Conservation (phyloP, 2,329 filamentous ascomycete genomes). For the Mariannaea sp. region DNA sequence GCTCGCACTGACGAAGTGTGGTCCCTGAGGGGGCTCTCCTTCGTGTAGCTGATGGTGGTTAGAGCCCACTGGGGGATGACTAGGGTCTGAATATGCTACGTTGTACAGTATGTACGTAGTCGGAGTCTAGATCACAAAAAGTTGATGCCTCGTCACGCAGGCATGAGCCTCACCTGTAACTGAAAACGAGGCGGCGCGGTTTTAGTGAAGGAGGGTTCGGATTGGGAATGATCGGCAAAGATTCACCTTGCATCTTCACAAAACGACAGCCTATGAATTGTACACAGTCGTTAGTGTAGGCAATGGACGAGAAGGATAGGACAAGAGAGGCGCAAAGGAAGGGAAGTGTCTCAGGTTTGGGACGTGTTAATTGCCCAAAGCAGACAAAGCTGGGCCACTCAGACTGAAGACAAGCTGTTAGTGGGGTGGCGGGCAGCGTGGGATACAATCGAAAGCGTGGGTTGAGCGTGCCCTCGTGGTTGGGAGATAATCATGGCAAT, state of each 20-base stretch:
- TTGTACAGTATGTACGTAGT: too few relatives aligned
- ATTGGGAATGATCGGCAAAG: slow-evolving; percentile 26
- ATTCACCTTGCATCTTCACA: slow-evolving; percentile 8
- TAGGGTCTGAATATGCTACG: slow-evolving; percentile 12
- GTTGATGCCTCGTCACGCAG: slow-evolving; percentile 30
- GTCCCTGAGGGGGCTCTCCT: slow-evolving; percentile 13
- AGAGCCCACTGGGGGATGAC: slow-evolving; percentile 14
- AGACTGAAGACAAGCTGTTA: not conserved
- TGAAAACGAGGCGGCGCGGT: slow-evolving; percentile 18
- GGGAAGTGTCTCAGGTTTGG: slow-evolving; percentile 1
- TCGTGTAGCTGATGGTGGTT: slow-evolving; percentile 20
- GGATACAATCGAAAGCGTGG: slow-evolving; percentile 5
- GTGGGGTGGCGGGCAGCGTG: slow-evolving; percentile 9
- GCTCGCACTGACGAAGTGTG: slow-evolving; percentile 25
- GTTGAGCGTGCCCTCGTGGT: slow-evolving; percentile 4
- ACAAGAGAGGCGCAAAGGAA: not conserved
- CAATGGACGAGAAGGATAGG: slow-evolving; percentile 3
- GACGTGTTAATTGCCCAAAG: slow-evolving; percentile 4
- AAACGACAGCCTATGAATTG: slow-evolving; percentile 23
- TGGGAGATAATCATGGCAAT: too few relatives aligned
- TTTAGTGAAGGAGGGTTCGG: slow-evolving; percentile 15
- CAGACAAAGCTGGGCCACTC: not conserved
- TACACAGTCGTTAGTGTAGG: slow-evolving; percentile 2
- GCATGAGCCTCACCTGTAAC: slow-evolving; percentile 17
- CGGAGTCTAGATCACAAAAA: too few relatives aligned